Conservation (phyloP, 768 basidiomycete genomes). For the Favolaschia claudopus region DNA sequence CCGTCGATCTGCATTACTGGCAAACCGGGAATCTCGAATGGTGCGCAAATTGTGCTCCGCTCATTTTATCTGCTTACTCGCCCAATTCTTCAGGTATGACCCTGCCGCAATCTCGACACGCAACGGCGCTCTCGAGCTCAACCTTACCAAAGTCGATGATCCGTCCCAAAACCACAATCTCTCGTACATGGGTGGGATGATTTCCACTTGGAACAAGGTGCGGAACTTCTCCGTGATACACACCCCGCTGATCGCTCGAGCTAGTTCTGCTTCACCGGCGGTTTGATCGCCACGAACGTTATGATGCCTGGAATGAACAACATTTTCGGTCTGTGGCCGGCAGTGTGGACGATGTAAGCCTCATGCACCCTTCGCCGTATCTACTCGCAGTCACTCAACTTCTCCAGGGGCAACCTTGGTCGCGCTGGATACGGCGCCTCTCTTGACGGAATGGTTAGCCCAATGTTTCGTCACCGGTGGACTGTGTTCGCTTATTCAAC, state of each 20-base stretch:
- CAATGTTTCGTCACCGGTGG: background rate
- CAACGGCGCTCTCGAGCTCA: slow-evolving; percentile 69
- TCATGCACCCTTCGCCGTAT: background rate
- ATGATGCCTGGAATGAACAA: slow-evolving; percentile 72
- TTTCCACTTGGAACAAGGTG: slow-evolving; percentile 50
- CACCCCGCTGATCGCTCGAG: slow-evolving; percentile 59
- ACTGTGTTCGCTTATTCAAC: background rate
- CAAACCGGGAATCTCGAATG: slow-evolving; percentile 81
- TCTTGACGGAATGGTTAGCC: slow-evolving; percentile 74
- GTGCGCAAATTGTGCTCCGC: slow-evolving; percentile 46
- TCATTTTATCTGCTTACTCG: too few species aligned
- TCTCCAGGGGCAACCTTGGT: slow-evolving; percentile 59
- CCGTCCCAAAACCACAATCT: slow-evolving; percentile 42
- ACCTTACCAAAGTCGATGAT: slow-evolving; percentile 76
- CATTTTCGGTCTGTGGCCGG: slow-evolving; percentile 79
- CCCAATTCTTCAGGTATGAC: too few species aligned
- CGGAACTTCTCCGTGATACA: too few species aligned
- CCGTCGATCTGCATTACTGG: slow-evolving; percentile 83
- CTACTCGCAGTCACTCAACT: background rate
- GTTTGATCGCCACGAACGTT: slow-evolving; percentile 72
- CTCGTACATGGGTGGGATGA: slow-evolving; percentile 55
- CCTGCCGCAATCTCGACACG: slow-evolving; percentile 76
- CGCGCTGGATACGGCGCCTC: slow-evolving; percentile 88
- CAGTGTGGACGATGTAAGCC: slow-evolving; percentile 81
- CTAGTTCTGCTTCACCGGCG: slow-evolving; percentile 91